Evolutionary conservation across 805 yeast species (phyloP), one percentile per base, ranked within the genome.

Genomic region (Torulaspora quercuum): DNA sequence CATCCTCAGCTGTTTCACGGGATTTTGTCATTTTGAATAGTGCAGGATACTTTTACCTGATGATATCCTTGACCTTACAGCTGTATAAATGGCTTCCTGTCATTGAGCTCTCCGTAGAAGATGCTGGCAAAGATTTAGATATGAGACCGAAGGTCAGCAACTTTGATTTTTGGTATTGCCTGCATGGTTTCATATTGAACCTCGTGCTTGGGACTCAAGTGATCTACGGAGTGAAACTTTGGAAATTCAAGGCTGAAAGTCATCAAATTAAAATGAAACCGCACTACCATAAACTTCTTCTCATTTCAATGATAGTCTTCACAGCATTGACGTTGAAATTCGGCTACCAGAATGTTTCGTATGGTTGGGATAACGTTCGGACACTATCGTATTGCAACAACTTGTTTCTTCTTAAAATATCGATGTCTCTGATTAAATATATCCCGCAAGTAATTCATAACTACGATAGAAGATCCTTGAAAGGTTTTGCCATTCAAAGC

Each of bases 371-470:
- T 18, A 52, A 58, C 27, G 7, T 29, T n/a, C 36, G 39, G 22
- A 50, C 56, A 1, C 28, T 55, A 29, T 37, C 43, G 3, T 50
- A 49, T 33, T 57, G 61, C 19, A 53, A 55, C 25, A 44, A 45
- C 19, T 38, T 61, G 29, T 51, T 48, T 24, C 7, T 45, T 10
- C 53, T 72, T 39, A 75, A 75, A 53, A 65, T 75, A 10, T 33
- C 57, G 10, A 67, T 73, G 64, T 72, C 78, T 20, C 50, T 73
- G 29, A 58, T 72, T 29, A 75, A 75, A 46, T 72, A 75, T 48
- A 61, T 83, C 18, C 98, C 98, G 0, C 98, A 90, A 61, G 82
- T 90, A 36, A 64, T 74, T 39, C 94, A 84, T 55, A 90, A 90
- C 63, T 75, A 79, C 57, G 67, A 67, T 30, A 75, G 95, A 46